Percentiles rank a stretch among this genome's conserved stretches.
These are phyloP conservation scores for Suhomyces bribrorum DNA, from an alignment of 1,139 yeast genomes.

Conservation along the genomic window DNA sequence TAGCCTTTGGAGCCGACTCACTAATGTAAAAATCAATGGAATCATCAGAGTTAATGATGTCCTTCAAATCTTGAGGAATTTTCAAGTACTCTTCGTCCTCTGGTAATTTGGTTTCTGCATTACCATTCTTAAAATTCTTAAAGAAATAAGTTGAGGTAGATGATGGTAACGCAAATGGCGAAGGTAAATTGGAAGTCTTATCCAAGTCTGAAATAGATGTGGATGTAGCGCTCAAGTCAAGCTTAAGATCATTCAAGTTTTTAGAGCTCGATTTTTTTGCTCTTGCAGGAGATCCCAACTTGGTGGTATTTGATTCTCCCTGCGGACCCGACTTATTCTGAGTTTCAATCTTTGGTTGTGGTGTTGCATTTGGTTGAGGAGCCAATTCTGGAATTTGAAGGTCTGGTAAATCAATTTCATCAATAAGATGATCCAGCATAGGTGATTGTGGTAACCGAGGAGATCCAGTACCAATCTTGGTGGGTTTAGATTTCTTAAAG, in stretches of 20 bases:
- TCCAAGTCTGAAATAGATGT: conserved; percentile 1
- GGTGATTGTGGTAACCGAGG: conserved; percentile 22
- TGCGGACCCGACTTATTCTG: too few relatives aligned
- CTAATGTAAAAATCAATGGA: conserved; percentile 43
- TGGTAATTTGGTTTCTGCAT: conserved; percentile 6
- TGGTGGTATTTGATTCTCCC: too few relatives aligned
- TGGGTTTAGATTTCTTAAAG: conserved; percentile 24
- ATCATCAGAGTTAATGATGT: conserved; percentile 40
- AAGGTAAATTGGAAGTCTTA: conserved; percentile 25
- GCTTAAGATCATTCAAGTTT: conserved; percentile 1
- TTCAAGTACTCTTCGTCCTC: conserved; percentile 18
- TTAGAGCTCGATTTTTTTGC: background rate
- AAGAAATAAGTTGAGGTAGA: conserved; percentile 47
- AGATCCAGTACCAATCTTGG: conserved; percentile 10
- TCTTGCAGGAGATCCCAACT: background rate
- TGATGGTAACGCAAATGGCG: conserved; percentile 50
- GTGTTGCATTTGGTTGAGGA: background rate
- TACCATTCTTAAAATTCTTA: conserved; percentile 22
- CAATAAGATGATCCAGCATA: conserved; percentile 12
- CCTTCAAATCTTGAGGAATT: conserved; percentile 42
- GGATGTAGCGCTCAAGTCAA: conserved; percentile 1
- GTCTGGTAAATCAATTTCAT: conserved; percentile 1
- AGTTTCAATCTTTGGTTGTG: background rate
- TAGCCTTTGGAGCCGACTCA: conserved; percentile 35
- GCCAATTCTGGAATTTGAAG: background rate